Base-by-base conservation (phyloP, 306 rosid species). In the Notholithocarpus densiflorus region DNA sequence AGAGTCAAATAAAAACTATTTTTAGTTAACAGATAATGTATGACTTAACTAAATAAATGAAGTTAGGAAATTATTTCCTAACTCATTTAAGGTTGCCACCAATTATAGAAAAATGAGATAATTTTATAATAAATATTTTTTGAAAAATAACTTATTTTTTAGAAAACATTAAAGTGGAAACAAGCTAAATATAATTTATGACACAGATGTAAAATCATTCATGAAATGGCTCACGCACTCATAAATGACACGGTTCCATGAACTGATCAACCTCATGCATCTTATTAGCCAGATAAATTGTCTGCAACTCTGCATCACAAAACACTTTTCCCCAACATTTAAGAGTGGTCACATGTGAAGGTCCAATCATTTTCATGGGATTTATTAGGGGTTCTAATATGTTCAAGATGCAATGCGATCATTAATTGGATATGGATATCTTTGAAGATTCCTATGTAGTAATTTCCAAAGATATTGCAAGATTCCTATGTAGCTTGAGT, bases 81-180 rank as follows among this genome's bases (percentile, higher is more conserved):
- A 40, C 45, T 7, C 0, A 8, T 37, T 37, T 37, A 37, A 34
- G 1, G 8, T 34, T 32, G 0, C 0, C 1, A 1, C 0, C 2
- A 32, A 32, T 5, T 1, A 32, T 32, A 1, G 0, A 32, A 5
- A 32, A n/a, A n/a, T n/a, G n/a, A n/a, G n/a, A n/a, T n/a, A n/a
- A n/a, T n/a, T n/a, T n/a, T n/a, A n/a, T n/a, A n/a, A n/a, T n/a
- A n/a, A n/a, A n/a, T n/a, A n/a, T n/a, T n/a, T n/a, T n/a, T n/a
- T n/a, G n/a, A n/a, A n/a, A n/a, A n/a, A 37, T 37, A 1, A 0
- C 10, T 37, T 0, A 37, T 6, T 37, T 37, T 37, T 0, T 37
- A 7, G 0, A 37, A 37, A 7, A 37, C 0, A 37, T 7, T 37
- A 0, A 37, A 37, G 1, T 2, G 0, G 0, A 37, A 37, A 37